phyloP scores from a whole-genome alignment of 2,329 filamentous ascomycete species.

The Colletotrichum sp. region DNA sequence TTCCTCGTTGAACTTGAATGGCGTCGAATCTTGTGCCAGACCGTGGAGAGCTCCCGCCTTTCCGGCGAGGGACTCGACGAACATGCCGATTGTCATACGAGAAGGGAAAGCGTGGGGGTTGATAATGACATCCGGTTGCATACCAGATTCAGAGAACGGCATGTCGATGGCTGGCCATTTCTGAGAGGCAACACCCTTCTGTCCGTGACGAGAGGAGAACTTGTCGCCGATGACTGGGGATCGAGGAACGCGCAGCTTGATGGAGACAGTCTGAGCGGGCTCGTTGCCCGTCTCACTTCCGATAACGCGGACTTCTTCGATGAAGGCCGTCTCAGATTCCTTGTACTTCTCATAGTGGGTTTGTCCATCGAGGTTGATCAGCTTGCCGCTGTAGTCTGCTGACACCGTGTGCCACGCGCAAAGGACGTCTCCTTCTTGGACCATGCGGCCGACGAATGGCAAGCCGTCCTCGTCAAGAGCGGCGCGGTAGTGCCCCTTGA shows the following conservation, averaged over 20 bases:
- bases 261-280: conserved; percentile 83
- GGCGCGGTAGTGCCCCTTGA: conserved; percentile 72
- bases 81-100: conserved; percentile 99
- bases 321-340: conserved; percentile 83
- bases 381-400: conserved; percentile 76
- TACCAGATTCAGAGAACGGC: conserved; percentile 95
- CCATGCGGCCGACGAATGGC: conserved; percentile 76
- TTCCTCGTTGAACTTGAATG: conserved; percentile 92
- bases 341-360: conserved; percentile 96
- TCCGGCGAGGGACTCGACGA: conserved; percentile 94
- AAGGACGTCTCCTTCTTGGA: conserved; percentile 82
- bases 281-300: conserved; percentile 84
- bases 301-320: conserved; percentile 92
- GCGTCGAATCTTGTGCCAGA: conserved; percentile 93
- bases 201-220: conserved; percentile 97
- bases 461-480: conserved; percentile 88
- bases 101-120: conserved; percentile 99
- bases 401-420: conserved; percentile 90
- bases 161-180: conserved; percentile 95
- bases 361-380: conserved; percentile 83
- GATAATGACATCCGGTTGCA: conserved; percentile 97
- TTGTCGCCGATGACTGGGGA: conserved; percentile 96
- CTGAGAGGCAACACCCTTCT: conserved; percentile 96
- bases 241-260: conserved; percentile 92
- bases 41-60: conserved; percentile 95